Conservation (phyloP, 768 basidiomycete genomes). For the Steccherinum ochraceum region DNA sequence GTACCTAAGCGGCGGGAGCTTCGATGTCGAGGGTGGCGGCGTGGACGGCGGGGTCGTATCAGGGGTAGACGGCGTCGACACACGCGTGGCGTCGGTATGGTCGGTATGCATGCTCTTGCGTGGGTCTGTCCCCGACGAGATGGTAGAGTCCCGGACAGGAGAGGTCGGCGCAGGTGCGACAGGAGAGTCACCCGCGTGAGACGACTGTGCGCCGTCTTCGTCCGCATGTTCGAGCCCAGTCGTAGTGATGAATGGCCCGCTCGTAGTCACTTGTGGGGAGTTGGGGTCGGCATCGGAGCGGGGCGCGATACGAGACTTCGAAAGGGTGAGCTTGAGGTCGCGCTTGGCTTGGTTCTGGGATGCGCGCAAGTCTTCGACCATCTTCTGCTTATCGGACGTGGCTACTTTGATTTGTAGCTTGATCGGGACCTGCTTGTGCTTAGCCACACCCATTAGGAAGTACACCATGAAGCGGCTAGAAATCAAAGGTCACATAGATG, state of each 20-base stretch:
- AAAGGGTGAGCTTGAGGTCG: neutral
- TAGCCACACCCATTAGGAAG: neutral
- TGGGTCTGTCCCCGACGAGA: too few species aligned
- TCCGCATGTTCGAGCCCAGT: neutral
- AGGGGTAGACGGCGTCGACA: neutral
- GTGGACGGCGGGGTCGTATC: neutral
- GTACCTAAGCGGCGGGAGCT: constrained; percentile 43
- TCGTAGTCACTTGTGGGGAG: constrained; percentile 1
- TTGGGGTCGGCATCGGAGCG: neutral
- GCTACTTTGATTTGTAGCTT: constrained; percentile 66
- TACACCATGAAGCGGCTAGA: neutral
- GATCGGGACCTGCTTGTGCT: constrained; percentile 54
- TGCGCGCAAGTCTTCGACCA: constrained; percentile 45
- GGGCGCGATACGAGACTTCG: too few species aligned
- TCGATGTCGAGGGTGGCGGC: constrained; percentile 5
- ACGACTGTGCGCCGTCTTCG: too few species aligned
- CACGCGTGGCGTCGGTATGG: neutral
- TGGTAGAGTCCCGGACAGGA: too few species aligned
- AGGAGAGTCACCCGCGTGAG: too few species aligned
- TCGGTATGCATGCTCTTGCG: neutral
- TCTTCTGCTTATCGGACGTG: constrained; percentile 63
- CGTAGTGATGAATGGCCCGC: too few species aligned
- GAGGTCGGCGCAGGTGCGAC: too few species aligned
- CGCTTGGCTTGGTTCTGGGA: neutral
- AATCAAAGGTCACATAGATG: too few species aligned